Percentiles rank a stretch among this genome's conserved stretches.
Evolutionary conservation across 257 asterid genomes (phyloP).

Genomic region (Solanum commersonii): DNA sequence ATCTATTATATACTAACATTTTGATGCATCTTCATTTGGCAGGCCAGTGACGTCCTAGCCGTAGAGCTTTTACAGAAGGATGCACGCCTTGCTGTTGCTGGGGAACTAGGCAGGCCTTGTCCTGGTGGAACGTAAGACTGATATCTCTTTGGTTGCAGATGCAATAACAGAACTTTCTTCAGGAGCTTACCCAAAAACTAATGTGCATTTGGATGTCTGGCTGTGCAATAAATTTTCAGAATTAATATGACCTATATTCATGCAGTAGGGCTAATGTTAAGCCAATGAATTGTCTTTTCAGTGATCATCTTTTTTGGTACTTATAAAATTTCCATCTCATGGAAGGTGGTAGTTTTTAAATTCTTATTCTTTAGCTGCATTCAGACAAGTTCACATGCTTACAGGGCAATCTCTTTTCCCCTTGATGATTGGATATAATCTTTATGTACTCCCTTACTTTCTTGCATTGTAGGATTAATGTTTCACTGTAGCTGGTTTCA

Average conservation of each 20-base stretch:
- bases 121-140: constrained; percentile 76
- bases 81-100: constrained; percentile 75
- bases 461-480: background rate
- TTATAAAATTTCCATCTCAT: background rate
- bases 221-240: background rate
- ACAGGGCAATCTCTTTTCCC: background rate
- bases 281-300: background rate
- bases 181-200: background rate
- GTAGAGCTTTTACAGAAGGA: constrained; percentile 97
- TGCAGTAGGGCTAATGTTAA: background rate
- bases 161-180: background rate
- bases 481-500: background rate
- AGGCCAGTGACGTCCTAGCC: constrained; percentile 99
- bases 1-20: background rate
- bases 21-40: constrained; percentile 13
- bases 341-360: background rate
- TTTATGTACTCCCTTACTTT: background rate
- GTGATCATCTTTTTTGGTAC: background rate
- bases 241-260: background rate
- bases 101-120: constrained; percentile 70
- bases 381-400: background rate
- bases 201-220: background rate
- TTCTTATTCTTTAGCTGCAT: background rate
- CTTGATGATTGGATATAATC: background rate
- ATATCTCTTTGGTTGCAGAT: background rate